Percentiles rank a stretch among this genome's conserved stretches.
These are phyloP conservation scores for Sabuloglossum arenarium DNA, from an alignment of 495 filamentous ascomycete genomes.

Conservation along the genomic window DNA sequence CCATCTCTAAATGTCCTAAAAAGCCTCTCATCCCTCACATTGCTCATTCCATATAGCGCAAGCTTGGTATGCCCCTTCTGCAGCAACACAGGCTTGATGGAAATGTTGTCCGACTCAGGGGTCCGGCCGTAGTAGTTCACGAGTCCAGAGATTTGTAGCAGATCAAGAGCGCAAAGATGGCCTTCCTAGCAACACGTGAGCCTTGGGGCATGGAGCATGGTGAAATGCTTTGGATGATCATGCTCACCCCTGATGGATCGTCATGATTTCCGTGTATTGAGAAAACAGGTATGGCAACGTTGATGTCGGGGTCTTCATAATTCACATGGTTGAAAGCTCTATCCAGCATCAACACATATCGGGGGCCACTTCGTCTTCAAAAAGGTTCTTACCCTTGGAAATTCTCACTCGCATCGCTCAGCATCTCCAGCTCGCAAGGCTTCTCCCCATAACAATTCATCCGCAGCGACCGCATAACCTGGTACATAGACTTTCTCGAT, in stretches of 20 bases:
- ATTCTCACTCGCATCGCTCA: slow-evolving; percentile 77
- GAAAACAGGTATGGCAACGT: slow-evolving; percentile 92
- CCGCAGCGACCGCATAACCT: slow-evolving; percentile 83
- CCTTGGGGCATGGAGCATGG: background rate
- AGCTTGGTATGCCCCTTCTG: slow-evolving; percentile 91
- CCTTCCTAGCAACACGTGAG: slow-evolving; percentile 37
- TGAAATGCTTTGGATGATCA: background rate
- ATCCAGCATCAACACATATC: background rate
- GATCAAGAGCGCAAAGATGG: slow-evolving; percentile 69
- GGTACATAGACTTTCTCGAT: slow-evolving; percentile 87
- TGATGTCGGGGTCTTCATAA: slow-evolving; percentile 94
- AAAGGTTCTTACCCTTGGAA: slow-evolving; percentile 38
- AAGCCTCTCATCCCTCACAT: slow-evolving; percentile 86
- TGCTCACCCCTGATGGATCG: slow-evolving; percentile 57
- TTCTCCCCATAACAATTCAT: slow-evolving; percentile 90
- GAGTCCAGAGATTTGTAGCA: slow-evolving; percentile 76
- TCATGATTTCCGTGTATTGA: slow-evolving; percentile 99
- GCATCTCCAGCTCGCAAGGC: slow-evolving; percentile 84
- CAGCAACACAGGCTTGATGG: slow-evolving; percentile 72
- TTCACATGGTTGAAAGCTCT: slow-evolving; percentile 81
- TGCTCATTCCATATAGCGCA: slow-evolving; percentile 88
- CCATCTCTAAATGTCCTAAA: slow-evolving; percentile 84
- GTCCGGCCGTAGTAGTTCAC: slow-evolving; percentile 92
- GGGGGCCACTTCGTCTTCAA: background rate
- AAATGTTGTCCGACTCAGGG: slow-evolving; percentile 78